A percentile compares a stretch with the other conserved stretches of the same genome.
These are phyloP conservation scores for Alternaria arborescens DNA, from an alignment of 2,329 filamentous ascomycete species.

Conservation along the genomic window DNA sequence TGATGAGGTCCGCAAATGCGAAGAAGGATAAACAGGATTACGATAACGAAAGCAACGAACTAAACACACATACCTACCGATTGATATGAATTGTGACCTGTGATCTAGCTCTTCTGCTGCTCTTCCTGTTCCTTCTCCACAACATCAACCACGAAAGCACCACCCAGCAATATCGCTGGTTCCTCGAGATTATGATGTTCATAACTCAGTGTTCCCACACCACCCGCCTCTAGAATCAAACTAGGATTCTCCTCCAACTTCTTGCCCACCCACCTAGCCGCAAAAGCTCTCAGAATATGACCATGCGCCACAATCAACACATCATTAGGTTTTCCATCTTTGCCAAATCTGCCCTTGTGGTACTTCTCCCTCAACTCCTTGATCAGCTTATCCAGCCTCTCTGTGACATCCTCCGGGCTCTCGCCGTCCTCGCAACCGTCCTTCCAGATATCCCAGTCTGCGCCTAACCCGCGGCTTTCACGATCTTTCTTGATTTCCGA, in stretches of 20 bases:
- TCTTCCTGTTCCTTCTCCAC: slow-evolving; percentile 52
- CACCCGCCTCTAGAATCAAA: slow-evolving; percentile 77
- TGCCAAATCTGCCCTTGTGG: slow-evolving; percentile 61
- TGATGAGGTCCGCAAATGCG: neutral
- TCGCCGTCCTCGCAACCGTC: slow-evolving; percentile 87
- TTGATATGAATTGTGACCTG: neutral
- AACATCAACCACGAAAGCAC: slow-evolving; percentile 61
- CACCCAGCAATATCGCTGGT: slow-evolving; percentile 61
- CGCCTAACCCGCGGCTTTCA: slow-evolving; percentile 59
- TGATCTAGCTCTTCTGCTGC: slow-evolving; percentile 11
- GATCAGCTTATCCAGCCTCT: slow-evolving; percentile 79
- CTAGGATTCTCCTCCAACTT: slow-evolving; percentile 76
- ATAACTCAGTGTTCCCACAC: slow-evolving; percentile 62
- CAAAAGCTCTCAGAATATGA: slow-evolving; percentile 87
- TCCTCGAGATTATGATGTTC: slow-evolving; percentile 60
- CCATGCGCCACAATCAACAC: slow-evolving; percentile 87
- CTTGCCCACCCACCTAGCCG: slow-evolving; percentile 83
- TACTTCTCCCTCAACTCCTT: slow-evolving; percentile 69
- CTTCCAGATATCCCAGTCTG: slow-evolving; percentile 83
- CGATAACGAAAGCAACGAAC: slow-evolving; percentile 4
- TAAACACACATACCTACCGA: neutral
- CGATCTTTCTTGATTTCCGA: slow-evolving; percentile 61
- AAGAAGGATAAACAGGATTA: neutral
- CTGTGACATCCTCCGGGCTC: slow-evolving; percentile 76
- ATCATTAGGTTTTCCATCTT: slow-evolving; percentile 67